A percentile compares a stretch with the other conserved stretches of the same genome.
Conservation (phyloP, 306 rosid species). For the Fragaria nilgerrensis region DNA sequence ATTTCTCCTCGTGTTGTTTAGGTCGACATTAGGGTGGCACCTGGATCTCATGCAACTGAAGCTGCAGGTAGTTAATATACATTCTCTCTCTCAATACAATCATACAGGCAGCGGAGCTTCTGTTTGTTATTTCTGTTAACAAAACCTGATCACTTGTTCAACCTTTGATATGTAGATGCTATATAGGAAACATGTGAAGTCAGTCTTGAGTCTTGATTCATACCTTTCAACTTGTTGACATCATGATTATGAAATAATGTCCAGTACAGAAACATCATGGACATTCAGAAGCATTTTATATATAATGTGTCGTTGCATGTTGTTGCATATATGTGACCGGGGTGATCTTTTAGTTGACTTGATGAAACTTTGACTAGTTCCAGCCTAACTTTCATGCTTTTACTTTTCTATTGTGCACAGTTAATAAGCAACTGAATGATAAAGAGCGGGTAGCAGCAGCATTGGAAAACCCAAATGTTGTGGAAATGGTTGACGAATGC, state of each 20-base stretch:
- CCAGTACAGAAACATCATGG: not conserved
- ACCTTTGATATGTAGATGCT: not conserved
- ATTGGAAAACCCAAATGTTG: slow-evolving; percentile 79
- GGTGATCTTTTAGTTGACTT: not conserved
- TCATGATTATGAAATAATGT: not conserved
- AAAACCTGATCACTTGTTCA: not conserved
- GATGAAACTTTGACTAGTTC: not conserved
- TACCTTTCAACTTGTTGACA: not conserved
- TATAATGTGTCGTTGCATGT: not conserved
- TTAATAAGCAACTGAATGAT: slow-evolving; percentile 91
- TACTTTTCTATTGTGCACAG: slow-evolving; percentile 36
- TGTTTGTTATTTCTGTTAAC: not conserved
- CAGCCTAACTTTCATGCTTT: not conserved
- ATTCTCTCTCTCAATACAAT: slow-evolving; percentile 1
- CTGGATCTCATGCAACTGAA: slow-evolving; percentile 94
- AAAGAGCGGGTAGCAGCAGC: slow-evolving; percentile 96
- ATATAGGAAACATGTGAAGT: not conserved
- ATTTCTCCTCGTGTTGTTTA: slow-evolving; percentile 23
- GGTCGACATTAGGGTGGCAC: slow-evolving; percentile 96
- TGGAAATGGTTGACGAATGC: slow-evolving; percentile 93
- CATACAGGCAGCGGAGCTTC: not conserved
- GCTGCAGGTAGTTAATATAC: slow-evolving; percentile 56
- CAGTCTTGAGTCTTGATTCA: not conserved
- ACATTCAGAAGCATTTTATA: not conserved
- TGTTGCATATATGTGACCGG: not conserved